These are phyloP conservation scores for Lodderomyces parapsilosis DNA, from an alignment of 1,139 yeast species.

Conservation along the genomic window DNA sequence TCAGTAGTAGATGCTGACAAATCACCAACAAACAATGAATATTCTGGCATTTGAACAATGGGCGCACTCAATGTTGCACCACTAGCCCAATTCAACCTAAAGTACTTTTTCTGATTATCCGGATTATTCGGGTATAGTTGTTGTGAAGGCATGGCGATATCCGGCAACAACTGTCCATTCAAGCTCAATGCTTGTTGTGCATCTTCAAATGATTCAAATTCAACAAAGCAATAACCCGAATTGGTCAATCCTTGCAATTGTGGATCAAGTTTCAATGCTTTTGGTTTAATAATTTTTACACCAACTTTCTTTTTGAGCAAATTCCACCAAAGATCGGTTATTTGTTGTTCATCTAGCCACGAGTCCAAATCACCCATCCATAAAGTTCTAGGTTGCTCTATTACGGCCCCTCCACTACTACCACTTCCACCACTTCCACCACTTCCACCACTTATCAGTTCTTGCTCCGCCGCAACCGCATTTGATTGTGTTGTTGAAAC, in stretches of 20 bases:
- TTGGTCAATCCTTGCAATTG: constrained; percentile 40
- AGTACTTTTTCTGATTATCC: constrained; percentile 56
- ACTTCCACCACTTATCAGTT: neutral
- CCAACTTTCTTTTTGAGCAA: constrained; percentile 39
- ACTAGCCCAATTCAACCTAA: constrained; percentile 74
- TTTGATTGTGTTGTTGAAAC: constrained; percentile 38
- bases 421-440: neutral
- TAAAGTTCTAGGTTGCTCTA: constrained; percentile 50
- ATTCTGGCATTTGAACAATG: constrained; percentile 52
- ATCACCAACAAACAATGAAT: constrained; percentile 76
- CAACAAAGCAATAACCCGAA: constrained; percentile 75
- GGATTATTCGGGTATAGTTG: constrained; percentile 43
- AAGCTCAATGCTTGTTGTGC: constrained; percentile 64
- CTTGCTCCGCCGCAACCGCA: constrained; percentile 20
- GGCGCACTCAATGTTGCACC: constrained; percentile 60
- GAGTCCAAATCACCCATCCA: constrained; percentile 87
- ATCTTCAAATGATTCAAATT: constrained; percentile 60
- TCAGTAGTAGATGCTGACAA: constrained; percentile 72
- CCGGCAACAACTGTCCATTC: constrained; percentile 66
- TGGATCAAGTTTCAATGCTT: constrained; percentile 24
- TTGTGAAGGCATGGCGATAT: constrained; percentile 49
- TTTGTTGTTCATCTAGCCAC: constrained; percentile 62
- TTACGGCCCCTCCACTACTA: no score
- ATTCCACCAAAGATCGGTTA: constrained; percentile 60
- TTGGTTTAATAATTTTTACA: constrained; percentile 56